A percentile compares a stretch with the other conserved stretches of the same genome.
Conservation (phyloP, 805 yeast genomes). For the Lipomyces orientalis region DNA sequence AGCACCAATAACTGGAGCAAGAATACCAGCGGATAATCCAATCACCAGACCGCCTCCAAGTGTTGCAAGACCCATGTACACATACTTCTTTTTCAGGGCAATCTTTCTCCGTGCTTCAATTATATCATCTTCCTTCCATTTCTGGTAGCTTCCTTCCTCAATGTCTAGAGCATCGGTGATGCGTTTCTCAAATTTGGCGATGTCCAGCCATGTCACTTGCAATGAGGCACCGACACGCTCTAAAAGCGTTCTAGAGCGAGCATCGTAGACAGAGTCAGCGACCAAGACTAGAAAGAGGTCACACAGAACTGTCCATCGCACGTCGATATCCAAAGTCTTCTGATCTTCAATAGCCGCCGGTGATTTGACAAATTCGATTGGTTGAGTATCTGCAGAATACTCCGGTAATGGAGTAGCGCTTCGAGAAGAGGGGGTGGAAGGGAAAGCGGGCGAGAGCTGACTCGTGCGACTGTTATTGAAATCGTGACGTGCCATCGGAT, state of each 20-base stretch:
- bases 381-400: conserved; percentile 16
- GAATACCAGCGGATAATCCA: conserved; percentile 91
- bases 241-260: conserved; percentile 84
- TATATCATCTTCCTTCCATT: conserved; percentile 69
- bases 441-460: not conserved
- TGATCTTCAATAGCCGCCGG: conserved; percentile 36
- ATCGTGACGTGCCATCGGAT: conserved; percentile 50
- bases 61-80: conserved; percentile 93
- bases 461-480: not conserved
- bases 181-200: conserved; percentile 86
- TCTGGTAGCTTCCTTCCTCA: conserved; percentile 78
- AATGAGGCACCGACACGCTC: conserved; percentile 68
- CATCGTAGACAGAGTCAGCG: conserved; percentile 84
- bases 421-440: conserved; percentile 5
- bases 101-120: conserved; percentile 73
- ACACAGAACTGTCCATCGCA: conserved; percentile 93
- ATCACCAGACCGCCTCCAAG: conserved; percentile 93
- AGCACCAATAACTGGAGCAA: conserved; percentile 98
- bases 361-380: conserved; percentile 12
- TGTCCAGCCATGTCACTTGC: conserved; percentile 66
- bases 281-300: conserved; percentile 81
- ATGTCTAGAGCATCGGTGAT: conserved; percentile 89
- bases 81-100: conserved; percentile 68
- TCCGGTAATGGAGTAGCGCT: conserved; percentile 25
- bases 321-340: conserved; percentile 62